A percentile compares a stretch with the other conserved stretches of the same genome.
Conservation (phyloP, 2,329 filamentous ascomycete genomes). For the Trichoderma pleuroti region DNA sequence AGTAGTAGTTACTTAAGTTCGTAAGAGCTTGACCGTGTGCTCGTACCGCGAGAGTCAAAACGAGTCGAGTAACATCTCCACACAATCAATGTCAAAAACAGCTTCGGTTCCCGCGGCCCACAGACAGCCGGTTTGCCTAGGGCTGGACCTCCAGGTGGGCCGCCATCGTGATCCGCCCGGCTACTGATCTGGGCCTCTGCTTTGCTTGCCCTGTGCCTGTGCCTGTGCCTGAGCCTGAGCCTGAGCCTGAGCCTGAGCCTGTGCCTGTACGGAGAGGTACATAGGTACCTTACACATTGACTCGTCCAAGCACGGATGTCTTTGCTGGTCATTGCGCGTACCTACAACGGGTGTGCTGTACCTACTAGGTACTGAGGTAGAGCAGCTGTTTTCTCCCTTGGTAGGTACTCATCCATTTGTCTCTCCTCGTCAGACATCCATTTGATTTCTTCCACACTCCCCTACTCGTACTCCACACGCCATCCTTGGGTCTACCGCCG, state of each 20-base stretch:
- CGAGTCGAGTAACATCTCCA: neutral
- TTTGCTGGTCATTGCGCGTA: neutral
- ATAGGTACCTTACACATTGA: too few relatives aligned
- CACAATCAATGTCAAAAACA: neutral
- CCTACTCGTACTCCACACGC: neutral
- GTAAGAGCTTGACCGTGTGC: too few relatives aligned
- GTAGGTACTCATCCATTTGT: too few relatives aligned
- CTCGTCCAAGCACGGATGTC: neutral
- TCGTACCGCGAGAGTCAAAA: neutral
- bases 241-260: too few relatives aligned
- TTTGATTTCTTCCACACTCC: neutral
- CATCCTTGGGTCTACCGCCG: neutral
- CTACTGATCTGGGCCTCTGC: neutral
- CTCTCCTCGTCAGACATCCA: neutral
- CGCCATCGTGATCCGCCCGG: neutral
- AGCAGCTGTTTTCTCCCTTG: too few relatives aligned
- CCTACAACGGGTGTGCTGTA: too few relatives aligned
- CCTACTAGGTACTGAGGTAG: too few relatives aligned
- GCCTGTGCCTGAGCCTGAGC: neutral
- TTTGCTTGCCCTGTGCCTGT: neutral
- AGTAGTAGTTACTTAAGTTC: too few relatives aligned
- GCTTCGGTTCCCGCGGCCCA: neutral
- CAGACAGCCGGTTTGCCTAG: neutral
- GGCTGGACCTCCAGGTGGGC: neutral
- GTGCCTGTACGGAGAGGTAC: too few relatives aligned